These are phyloP conservation scores for Xylaria telfairii DNA, from an alignment of 495 filamentous ascomycete species.

Conservation along the genomic window DNA sequence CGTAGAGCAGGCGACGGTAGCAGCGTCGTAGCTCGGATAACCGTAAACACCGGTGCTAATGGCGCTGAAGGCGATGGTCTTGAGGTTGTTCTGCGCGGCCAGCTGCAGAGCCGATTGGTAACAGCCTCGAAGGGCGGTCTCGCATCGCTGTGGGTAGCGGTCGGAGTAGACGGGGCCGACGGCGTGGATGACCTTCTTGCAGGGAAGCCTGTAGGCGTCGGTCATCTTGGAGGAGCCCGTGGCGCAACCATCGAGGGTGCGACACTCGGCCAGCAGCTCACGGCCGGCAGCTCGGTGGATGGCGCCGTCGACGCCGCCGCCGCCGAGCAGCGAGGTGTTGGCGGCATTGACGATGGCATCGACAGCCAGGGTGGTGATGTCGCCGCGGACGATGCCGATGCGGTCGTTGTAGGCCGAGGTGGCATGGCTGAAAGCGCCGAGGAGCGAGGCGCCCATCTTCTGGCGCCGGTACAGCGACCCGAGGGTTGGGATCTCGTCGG, in stretches of 20 bases:
- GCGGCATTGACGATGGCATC: conserved; percentile 95
- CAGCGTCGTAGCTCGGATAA: conserved; percentile 78
- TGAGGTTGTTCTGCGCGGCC: conserved; percentile 67
- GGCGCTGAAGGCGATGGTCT: conserved; percentile 79
- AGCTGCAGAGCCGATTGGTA: conserved; percentile 78
- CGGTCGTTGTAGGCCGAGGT: conserved; percentile 67
- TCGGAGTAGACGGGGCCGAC: conserved; percentile 83
- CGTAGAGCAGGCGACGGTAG: conserved; percentile 67
- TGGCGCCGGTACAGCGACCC: conserved; percentile 63
- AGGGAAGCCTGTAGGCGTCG: conserved; percentile 73
- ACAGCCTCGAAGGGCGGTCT: conserved; percentile 65
- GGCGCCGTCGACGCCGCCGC: conserved; percentile 86
- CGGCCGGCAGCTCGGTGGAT: conserved; percentile 86
- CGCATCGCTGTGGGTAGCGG: conserved; percentile 47
- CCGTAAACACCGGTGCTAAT: conserved; percentile 91
- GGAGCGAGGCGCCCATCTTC: conserved; percentile 41
- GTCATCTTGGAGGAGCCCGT: conserved; percentile 89
- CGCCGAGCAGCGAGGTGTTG: conserved; percentile 77
- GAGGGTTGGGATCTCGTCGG: conserved; percentile 68
- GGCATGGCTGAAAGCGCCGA: conserved; percentile 26
- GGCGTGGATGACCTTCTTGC: conserved; percentile 81
- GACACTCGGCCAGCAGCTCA: conserved; percentile 71
- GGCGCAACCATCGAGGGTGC: conserved; percentile 68
- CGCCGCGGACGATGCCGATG: conserved; percentile 71
- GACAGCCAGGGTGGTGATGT: conserved; percentile 82